Evolutionary conservation across 805 yeast species (phyloP), one percentile per base, ranked within the genome.

Genomic region (Kodamaea fukazawae): DNA sequence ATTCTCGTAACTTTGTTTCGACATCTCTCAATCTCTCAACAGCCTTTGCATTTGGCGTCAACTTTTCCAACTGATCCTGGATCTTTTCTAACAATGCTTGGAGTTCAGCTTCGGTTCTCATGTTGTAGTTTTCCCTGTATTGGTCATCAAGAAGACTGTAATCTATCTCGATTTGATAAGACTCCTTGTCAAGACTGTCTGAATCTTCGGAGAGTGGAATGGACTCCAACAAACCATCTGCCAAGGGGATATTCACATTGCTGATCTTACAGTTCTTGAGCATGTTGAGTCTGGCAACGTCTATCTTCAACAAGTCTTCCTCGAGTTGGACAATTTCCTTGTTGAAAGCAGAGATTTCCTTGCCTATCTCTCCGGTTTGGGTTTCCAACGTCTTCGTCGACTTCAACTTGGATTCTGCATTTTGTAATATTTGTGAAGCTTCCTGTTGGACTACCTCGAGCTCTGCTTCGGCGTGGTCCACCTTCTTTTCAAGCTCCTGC

Each of bases 31-130:
- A 72, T 51, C 96, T 73, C 38, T 86, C 95, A 22, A 76, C 65
- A 0, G 96, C 96, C 48, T 83, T 84, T 28, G 79, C 70, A 58
- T 88, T 88, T n/a, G 96, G 96, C 23, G 86, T 79, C 51, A 88
- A 64, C 35, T 56, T 51, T 12, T 65, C 71, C 18, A 78, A 57
- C 22, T 73, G 74, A 35, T 58, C 55, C 46, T 47, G 50, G 15
- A 51, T 63, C n/a, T 55, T 54, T 7, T 78, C 68, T 4, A 58
- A 48, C 13, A 50, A 51, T 3, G 55, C 65, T 11, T 51, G 48
- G 13, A 69, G 47, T 36, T 63, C 73, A 5, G 64, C 63, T 36
- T 67, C 75, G 2, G 66, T 53, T 32, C 63, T 64, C 1, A 54
- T 57, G 9, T 61, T 71, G 43, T 70, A 66, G 7, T 57, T 54